Evolutionary conservation across 2,329 filamentous ascomycete genomes (phyloP).

Genomic region (Trichoderma sp.): DNA sequence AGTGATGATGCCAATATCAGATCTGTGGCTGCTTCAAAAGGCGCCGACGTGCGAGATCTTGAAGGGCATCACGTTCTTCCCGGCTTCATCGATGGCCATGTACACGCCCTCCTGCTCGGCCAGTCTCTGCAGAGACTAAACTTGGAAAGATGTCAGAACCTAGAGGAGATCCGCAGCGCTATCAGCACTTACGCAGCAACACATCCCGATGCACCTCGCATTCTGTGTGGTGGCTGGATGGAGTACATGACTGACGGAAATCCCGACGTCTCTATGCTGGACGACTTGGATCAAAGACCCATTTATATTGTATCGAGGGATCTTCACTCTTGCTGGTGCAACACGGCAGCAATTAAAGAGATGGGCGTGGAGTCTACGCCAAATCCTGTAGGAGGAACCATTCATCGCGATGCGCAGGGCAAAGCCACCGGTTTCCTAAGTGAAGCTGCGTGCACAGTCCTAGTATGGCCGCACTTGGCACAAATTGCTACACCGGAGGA

Average conservation of each 20-base stretch:
- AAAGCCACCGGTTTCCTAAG: background rate
- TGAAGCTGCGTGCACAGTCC: background rate
- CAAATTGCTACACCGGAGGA: constrained; percentile 4
- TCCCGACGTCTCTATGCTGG: background rate
- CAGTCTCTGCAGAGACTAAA: constrained; percentile 2
- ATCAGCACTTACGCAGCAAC: background rate
- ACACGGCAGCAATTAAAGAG: constrained; percentile 2
- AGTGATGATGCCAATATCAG: background rate
- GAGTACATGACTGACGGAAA: constrained; percentile 11
- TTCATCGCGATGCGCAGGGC: constrained; percentile 5
- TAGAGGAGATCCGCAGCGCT: background rate
- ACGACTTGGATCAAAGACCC: constrained; percentile 1
- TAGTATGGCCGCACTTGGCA: constrained; percentile 11
- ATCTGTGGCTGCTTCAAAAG: background rate
- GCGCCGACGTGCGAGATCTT: background rate
- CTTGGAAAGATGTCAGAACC: constrained; percentile 1
- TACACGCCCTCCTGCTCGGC: constrained; percentile 6
- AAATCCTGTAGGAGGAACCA: constrained; percentile 11
- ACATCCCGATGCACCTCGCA: constrained; percentile 2
- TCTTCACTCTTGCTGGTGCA: constrained; percentile 10
- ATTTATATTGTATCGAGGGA: constrained; percentile 11
- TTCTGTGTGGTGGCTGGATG: constrained; percentile 14
- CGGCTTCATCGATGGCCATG: constrained; percentile 10
- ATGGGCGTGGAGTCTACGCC: constrained; percentile 4
- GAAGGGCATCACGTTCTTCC: constrained; percentile 2